phyloP scores from a whole-genome alignment of 495 filamentous ascomycete genomes.

The Poronia punctata region DNA sequence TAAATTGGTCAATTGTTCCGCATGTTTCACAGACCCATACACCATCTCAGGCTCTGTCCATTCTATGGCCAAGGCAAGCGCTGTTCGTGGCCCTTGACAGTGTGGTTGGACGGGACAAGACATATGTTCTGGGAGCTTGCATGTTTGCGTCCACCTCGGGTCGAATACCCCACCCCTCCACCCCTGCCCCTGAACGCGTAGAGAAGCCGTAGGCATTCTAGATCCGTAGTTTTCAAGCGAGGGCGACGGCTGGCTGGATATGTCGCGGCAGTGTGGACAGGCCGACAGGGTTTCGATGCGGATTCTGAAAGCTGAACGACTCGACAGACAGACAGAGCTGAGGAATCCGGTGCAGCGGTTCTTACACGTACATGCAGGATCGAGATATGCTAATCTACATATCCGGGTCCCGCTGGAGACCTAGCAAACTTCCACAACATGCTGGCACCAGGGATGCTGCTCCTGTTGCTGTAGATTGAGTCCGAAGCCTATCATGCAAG shows the following conservation, averaged over 20 bases:
- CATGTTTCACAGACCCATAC: conserved; percentile 17
- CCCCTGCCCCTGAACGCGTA: neutral
- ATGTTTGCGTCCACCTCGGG: conserved; percentile 13
- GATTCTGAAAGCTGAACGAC: too few species aligned
- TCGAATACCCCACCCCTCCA: neutral
- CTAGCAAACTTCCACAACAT: too few species aligned
- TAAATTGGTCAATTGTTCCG: conserved; percentile 27
- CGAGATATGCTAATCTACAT: too few species aligned
- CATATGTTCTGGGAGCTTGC: conserved; percentile 9
- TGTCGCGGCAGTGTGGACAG: too few species aligned
- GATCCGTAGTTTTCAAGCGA: neutral
- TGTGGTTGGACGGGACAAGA: conserved; percentile 11
- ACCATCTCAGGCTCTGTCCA: conserved; percentile 9
- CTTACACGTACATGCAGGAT: too few species aligned
- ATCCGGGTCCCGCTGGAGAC: too few species aligned
- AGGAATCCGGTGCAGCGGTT: too few species aligned
- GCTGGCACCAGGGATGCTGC: too few species aligned
- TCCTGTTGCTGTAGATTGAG: too few species aligned
- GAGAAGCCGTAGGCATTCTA: neutral
- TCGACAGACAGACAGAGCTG: too few species aligned
- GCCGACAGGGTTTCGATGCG: too few species aligned
- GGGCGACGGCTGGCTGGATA: neutral
- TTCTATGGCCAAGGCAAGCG: conserved; percentile 6
- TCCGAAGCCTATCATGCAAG: too few species aligned
- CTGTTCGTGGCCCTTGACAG: conserved; percentile 11